These are phyloP conservation scores for Emydomyces testavorans DNA, from an alignment of 2,329 filamentous ascomycete genomes.

Conservation along the genomic window DNA sequence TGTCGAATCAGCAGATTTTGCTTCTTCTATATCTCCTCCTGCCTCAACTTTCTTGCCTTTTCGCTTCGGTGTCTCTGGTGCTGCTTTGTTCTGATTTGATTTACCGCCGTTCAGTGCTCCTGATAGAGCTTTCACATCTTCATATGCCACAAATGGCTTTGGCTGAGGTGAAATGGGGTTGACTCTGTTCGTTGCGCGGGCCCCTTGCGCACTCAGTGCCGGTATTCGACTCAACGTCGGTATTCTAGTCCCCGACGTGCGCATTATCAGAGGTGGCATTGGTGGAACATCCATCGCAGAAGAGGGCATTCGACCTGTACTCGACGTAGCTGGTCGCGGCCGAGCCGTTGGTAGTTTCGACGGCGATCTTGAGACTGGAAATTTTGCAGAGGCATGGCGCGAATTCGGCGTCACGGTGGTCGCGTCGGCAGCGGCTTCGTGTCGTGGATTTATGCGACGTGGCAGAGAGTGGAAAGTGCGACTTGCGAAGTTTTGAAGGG, in stretches of 20 bases:
- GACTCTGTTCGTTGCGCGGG: not conserved
- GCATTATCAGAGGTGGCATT: not conserved
- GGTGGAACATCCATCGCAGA: not conserved
- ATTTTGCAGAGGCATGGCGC: slow-evolving; percentile 3
- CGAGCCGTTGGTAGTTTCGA: slow-evolving; percentile 8
- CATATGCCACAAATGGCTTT: slow-evolving; percentile 14
- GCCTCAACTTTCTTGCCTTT: not conserved
- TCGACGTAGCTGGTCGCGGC: slow-evolving; percentile 3
- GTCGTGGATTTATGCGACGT: slow-evolving; percentile 10
- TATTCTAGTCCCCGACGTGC: slow-evolving; percentile 3
- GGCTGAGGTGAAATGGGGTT: not conserved
- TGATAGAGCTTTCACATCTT: slow-evolving; percentile 11
- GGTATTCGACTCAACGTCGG: slow-evolving; percentile 8
- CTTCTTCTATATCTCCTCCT: not conserved
- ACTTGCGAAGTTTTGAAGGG: slow-evolving; percentile 18
- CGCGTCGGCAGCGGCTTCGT: not conserved
- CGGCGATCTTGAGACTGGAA: not conserved
- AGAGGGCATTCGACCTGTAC: not conserved
- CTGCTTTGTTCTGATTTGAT: not conserved
- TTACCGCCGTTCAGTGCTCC: not conserved
- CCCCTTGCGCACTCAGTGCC: not conserved
- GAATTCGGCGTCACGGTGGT: not conserved
- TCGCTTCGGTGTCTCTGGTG: not conserved
- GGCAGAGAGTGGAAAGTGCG: slow-evolving; percentile 16
- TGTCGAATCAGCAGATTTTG: not conserved